A percentile compares a stretch with the other conserved stretches of the same genome.
phyloP scores from a whole-genome alignment of 164 flowering plant species.

The Aristolochia californica region DNA sequence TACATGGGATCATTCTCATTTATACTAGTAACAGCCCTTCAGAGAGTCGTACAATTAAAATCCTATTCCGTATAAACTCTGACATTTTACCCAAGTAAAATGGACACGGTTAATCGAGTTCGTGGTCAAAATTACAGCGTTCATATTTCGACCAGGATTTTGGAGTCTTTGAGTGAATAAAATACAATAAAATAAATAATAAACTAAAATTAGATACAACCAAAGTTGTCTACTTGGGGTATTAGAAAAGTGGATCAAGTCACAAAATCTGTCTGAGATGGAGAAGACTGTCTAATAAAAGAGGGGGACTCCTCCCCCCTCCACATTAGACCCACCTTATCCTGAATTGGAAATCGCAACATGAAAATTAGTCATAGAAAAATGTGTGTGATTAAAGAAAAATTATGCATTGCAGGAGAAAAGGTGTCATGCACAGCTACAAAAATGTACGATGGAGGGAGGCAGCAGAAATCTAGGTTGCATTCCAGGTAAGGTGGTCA shows the following conservation, averaged over 20 bases:
- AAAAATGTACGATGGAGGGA: no score
- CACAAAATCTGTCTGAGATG: conserved; percentile 27
- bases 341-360: conserved; percentile 32
- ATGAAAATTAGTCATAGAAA: conserved; percentile 52
- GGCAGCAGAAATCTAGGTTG: no score
- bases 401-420: no score
- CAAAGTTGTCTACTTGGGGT: no score
- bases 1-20: conserved; percentile 61
- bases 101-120: conserved; percentile 62
- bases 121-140: no score
- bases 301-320: conserved; percentile 78
- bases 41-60: conserved; percentile 69
- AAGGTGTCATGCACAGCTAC: no score
- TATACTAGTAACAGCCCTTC: conserved; percentile 70
- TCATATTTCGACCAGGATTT: no score
- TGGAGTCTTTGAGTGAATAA: no score
- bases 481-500: no score
- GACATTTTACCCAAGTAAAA: conserved; percentile 31
- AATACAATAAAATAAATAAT: no score
- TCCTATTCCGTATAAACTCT: conserved; percentile 23
- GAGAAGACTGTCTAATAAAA: conserved; percentile 56
- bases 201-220: no score
- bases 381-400: no score
- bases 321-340: conserved; percentile 55
- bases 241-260: conserved; percentile 72